phyloP scores from a whole-genome alignment of 2,329 filamentous ascomycete species.

The Hypoxylon sp. region DNA sequence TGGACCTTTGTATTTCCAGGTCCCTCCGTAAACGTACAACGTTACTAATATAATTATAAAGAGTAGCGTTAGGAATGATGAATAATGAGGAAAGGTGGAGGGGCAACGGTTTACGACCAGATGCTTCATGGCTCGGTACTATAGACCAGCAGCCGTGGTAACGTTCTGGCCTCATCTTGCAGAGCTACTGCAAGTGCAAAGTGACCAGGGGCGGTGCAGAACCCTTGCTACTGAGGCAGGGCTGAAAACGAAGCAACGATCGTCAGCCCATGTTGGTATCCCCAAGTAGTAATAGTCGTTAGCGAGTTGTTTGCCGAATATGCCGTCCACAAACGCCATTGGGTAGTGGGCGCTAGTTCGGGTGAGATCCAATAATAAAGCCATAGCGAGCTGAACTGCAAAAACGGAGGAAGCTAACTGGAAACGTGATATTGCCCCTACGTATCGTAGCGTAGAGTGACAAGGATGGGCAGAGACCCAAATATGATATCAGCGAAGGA shows the following conservation, averaged over 20 bases:
- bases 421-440: conserved; percentile 25
- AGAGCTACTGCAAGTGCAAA: conserved; percentile 38
- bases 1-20: conserved; percentile 35
- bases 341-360: conserved; percentile 28
- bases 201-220: conserved; percentile 42
- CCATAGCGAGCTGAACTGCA: conserved; percentile 36
- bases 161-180: conserved; percentile 33
- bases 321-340: conserved; percentile 28
- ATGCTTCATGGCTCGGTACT: conserved; percentile 13
- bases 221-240: conserved; percentile 42
- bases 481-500: conserved; percentile 18
- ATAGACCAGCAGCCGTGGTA: conserved; percentile 21
- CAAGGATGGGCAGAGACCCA: conserved; percentile 16
- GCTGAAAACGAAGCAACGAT: conserved; percentile 47
- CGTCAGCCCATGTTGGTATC: conserved; percentile 40
- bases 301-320: conserved; percentile 30
- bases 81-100: conserved; percentile 29
- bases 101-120: conserved; percentile 19
- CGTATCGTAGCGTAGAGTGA: conserved; percentile 16
- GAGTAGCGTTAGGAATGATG: conserved; percentile 28
- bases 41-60: conserved; percentile 20
- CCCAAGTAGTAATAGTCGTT: conserved; percentile 23
- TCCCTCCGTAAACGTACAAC: conserved; percentile 16
- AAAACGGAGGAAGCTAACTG: conserved; percentile 40
- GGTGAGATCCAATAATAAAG: conserved; percentile 42